Conservation (phyloP, 345 rosid species). For the Linum usitatissimum region DNA sequence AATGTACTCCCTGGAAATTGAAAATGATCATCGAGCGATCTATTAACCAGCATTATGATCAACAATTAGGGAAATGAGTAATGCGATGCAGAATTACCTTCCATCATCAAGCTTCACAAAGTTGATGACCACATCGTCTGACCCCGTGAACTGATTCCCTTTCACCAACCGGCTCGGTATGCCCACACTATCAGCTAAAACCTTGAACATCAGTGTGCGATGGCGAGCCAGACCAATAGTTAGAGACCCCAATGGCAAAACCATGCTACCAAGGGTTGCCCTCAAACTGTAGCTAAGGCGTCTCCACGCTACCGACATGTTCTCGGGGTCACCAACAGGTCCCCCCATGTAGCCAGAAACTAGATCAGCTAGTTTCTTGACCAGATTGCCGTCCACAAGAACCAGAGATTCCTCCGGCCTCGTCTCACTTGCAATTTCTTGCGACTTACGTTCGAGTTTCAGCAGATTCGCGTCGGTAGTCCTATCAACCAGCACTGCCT, state of each 20-base stretch:
- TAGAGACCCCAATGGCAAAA: conserved; percentile 82
- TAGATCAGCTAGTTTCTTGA: conserved; percentile 57
- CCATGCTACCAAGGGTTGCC: conserved; percentile 71
- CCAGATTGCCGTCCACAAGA: conserved; percentile 37
- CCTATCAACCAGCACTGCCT: conserved; percentile 81
- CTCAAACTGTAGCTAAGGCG: conserved; percentile 67
- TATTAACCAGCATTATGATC: neutral
- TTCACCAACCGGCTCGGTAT: conserved; percentile 87
- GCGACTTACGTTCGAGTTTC: conserved; percentile 67
- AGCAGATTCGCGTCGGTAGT: conserved; percentile 61
- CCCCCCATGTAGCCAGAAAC: conserved; percentile 94
- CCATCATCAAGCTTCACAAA: conserved; percentile 81
- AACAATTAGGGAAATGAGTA: neutral
- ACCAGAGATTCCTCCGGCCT: conserved; percentile 42
- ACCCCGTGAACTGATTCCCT: conserved; percentile 82
- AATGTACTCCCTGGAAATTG: conserved; percentile 85
- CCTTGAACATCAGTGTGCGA: conserved; percentile 91
- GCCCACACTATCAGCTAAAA: conserved; percentile 77
- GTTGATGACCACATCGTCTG: conserved; percentile 82
- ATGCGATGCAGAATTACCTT: conserved; percentile 37
- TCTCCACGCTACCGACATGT: conserved; percentile 60
- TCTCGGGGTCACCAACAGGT: conserved; percentile 64
- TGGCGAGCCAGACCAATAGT: conserved; percentile 94
- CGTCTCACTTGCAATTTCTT: conserved; percentile 48
- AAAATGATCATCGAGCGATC: conserved; percentile 11